Evolutionary conservation across 2,329 filamentous ascomycete species (phyloP).

Genomic region (Scorias spongiosa): DNA sequence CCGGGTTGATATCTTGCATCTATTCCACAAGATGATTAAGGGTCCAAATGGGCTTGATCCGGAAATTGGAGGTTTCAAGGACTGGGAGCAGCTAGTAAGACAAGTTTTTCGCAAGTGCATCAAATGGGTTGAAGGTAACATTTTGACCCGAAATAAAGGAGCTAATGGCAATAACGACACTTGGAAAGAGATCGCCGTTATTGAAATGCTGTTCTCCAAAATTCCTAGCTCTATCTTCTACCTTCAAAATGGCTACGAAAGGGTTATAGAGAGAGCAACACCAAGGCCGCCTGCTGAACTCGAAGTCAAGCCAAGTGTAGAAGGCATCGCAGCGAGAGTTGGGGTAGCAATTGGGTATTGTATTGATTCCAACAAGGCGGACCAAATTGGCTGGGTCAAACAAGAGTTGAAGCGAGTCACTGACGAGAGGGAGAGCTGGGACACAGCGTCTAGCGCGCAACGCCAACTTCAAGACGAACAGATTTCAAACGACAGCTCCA

Average conservation of each 20-base stretch:
- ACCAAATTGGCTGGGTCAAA: conserved; percentile 72
- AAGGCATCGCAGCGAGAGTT: conserved; percentile 46
- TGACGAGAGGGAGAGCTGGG: conserved; percentile 63
- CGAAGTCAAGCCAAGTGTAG: conserved; percentile 60
- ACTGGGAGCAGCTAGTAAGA: conserved; percentile 81
- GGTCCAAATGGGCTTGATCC: conserved; percentile 63
- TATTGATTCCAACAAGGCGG: conserved; percentile 61
- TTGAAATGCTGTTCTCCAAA: conserved; percentile 93
- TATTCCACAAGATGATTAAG: conserved; percentile 85
- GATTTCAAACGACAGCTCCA: conserved; percentile 3
- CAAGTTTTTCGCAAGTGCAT: conserved; percentile 71
- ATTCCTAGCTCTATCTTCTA: conserved; percentile 69
- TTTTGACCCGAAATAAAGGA: not conserved
- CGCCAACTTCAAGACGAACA: conserved; percentile 11
- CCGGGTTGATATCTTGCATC: conserved; percentile 73
- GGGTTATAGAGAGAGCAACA: conserved; percentile 51
- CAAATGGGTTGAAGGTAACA: conserved; percentile 47
- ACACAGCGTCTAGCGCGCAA: conserved; percentile 51
- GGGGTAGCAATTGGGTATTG: conserved; percentile 66
- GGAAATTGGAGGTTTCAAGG: conserved; percentile 51
- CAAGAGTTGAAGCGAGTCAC: conserved; percentile 51
- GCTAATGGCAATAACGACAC: not conserved
- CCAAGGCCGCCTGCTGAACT: conserved; percentile 64
- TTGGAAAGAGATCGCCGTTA: conserved; percentile 59
- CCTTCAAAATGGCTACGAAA: conserved; percentile 80